These are phyloP conservation scores for Salvia splendens DNA, from an alignment of 257 asterid genomes.

Conservation along the genomic window DNA sequence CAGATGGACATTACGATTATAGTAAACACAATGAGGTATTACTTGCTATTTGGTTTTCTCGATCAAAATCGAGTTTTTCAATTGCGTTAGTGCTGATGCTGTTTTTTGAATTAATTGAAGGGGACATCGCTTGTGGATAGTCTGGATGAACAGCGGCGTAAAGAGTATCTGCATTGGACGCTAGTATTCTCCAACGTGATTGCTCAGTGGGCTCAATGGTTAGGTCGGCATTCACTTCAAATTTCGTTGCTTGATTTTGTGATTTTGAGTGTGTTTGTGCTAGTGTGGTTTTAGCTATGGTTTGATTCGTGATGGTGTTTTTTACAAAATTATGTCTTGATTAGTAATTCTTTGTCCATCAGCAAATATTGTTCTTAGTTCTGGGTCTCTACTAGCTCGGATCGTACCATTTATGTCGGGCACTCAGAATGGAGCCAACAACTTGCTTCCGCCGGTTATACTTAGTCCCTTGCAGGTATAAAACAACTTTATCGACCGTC, in stretches of 20 bases:
- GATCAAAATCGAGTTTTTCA: not conserved
- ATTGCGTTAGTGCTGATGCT: conserved; percentile 9
- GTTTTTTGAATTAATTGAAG: conserved; percentile 20
- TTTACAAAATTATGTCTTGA: conserved; percentile 12
- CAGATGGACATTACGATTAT: conserved; percentile 36
- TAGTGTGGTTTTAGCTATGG: conserved; percentile 5
- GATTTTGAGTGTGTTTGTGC: conserved; percentile 18
- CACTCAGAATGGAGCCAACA: conserved; percentile 46
- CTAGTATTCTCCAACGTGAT: conserved; percentile 70
- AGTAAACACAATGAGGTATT: conserved; percentile 52
- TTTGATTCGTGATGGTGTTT: conserved; percentile 21
- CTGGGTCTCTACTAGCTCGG: conserved; percentile 83
- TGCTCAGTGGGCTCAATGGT: conserved; percentile 97
- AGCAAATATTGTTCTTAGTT: conserved; percentile 79
- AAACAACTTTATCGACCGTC: conserved; percentile 7
- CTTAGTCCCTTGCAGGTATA: conserved; percentile 95
- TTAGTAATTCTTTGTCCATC: conserved; percentile 24
- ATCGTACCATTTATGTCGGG: conserved; percentile 65
- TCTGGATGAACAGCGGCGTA: conserved; percentile 65
- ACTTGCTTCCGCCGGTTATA: conserved; percentile 47
- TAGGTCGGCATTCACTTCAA: conserved; percentile 56
- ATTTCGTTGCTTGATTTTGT: conserved; percentile 2
- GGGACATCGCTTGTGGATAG: conserved; percentile 54
- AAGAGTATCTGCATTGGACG: conserved; percentile 75
- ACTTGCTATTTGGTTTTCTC: not conserved